Evolutionary conservation across 2,329 filamentous ascomycete genomes (phyloP).

Genomic region (Hymenoscyphus albidus): DNA sequence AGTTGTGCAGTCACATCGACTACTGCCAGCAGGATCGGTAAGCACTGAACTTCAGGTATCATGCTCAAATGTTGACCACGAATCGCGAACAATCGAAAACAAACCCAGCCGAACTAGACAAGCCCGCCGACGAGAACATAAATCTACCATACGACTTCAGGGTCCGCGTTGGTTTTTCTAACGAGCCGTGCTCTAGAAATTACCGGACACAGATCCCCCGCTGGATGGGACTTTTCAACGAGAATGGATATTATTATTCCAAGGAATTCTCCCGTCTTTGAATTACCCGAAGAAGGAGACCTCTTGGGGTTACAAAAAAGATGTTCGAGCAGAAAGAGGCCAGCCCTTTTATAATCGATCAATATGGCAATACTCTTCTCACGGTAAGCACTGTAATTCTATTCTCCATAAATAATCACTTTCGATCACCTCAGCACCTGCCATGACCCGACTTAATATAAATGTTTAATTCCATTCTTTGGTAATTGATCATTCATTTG

Average conservation of each 20-base stretch:
- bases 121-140: not conserved
- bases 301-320: not conserved
- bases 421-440: too few species aligned
- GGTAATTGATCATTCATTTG: too few species aligned
- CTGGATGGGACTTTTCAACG: conserved; percentile 9
- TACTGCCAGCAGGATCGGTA: not conserved
- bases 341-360: not conserved
- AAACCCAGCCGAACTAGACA: not conserved
- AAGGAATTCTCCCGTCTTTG: not conserved
- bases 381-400: not conserved
- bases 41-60: not conserved
- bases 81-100: not conserved
- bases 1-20: not conserved
- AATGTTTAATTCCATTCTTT: too few species aligned
- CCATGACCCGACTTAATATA: too few species aligned
- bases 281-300: not conserved
- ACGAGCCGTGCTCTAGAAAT: conserved; percentile 2
- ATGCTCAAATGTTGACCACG: not conserved
- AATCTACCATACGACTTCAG: not conserved
- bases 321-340: not conserved
- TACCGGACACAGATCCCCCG: not conserved
- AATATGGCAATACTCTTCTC: not conserved
- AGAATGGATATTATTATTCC: conserved; percentile 1
- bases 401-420: not conserved
- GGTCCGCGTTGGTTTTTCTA: conserved; percentile 5